Conservation (phyloP, 805 yeast species). For the Kodamaea jinghongensis region DNA sequence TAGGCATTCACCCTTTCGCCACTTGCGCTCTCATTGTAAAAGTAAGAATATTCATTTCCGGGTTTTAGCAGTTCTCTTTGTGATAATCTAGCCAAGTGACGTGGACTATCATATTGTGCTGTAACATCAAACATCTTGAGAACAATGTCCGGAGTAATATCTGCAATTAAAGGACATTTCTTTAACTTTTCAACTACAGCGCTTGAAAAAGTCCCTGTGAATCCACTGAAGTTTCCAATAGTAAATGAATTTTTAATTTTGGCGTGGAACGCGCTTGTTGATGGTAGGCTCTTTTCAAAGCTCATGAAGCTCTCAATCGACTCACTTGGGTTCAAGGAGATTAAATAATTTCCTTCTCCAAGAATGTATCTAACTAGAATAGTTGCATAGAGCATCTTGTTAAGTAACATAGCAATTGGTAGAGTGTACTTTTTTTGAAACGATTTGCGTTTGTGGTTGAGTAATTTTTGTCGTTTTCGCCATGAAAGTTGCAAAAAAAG, state of each 20-base stretch:
- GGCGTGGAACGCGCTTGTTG: conserved; percentile 37
- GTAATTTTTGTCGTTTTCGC: too few relatives aligned
- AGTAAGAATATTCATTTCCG: conserved; percentile 35
- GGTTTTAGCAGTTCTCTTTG: conserved; percentile 34
- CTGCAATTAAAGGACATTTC: conserved; percentile 62
- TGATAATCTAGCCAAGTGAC: conserved; percentile 67
- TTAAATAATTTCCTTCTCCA: conserved; percentile 33
- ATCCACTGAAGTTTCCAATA: conserved; percentile 70
- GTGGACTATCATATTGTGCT: conserved; percentile 49
- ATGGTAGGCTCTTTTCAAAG: conserved; percentile 28
- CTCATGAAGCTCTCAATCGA: conserved; percentile 48
- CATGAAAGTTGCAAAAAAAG: too few relatives aligned
- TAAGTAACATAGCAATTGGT: conserved; percentile 4
- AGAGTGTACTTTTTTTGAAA: conserved; percentile 1
- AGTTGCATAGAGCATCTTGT: not conserved
- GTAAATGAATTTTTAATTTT: conserved; percentile 52
- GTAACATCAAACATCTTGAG: conserved; percentile 53
- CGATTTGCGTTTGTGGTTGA: not conserved
- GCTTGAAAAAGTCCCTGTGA: conserved; percentile 59
- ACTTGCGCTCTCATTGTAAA: conserved; percentile 41
- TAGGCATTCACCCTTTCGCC: conserved; percentile 71
- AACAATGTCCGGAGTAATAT: conserved; percentile 63
- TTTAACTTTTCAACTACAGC: conserved; percentile 47
- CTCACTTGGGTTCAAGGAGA: conserved; percentile 50
- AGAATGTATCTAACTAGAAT: not conserved